Percentiles rank a stretch among this genome's conserved stretches.
Evolutionary conservation across 192 early-diverging fungal genomes (phyloP).

Genomic region (Phlyctochytrium planicorne): DNA sequence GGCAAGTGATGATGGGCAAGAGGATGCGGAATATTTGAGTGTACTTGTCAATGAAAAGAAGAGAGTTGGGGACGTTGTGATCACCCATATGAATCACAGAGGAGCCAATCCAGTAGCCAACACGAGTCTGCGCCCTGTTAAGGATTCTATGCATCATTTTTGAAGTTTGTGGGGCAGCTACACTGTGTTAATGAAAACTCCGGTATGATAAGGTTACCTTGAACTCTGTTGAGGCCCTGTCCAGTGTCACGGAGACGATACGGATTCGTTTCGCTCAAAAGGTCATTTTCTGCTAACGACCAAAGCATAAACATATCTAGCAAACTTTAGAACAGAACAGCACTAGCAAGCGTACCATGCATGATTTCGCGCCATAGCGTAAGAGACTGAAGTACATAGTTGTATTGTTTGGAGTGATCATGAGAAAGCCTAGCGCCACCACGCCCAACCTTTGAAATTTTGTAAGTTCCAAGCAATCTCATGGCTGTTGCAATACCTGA

Average conservation of each 20-base stretch:
- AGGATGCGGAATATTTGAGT: slow-evolving; percentile 97
- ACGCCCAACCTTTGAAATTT: slow-evolving; percentile 53
- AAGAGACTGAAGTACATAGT: slow-evolving; percentile 91
- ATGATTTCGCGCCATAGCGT: slow-evolving; percentile 94
- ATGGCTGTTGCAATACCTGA: slow-evolving; percentile 34
- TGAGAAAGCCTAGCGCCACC: slow-evolving; percentile 89
- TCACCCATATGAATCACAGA: slow-evolving; percentile 97
- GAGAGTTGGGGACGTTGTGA: slow-evolving; percentile 92
- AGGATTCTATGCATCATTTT: slow-evolving; percentile 87
- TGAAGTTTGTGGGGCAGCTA: slow-evolving; percentile 75
- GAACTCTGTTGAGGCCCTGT: slow-evolving; percentile 95
- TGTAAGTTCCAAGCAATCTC: neutral
- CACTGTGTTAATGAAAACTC: neutral
- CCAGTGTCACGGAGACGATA: slow-evolving; percentile 96
- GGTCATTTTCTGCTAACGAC: slow-evolving; percentile 84
- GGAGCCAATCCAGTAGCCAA: slow-evolving; percentile 90
- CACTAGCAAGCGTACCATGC: slow-evolving; percentile 45
- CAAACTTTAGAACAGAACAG: neutral
- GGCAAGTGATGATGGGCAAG: slow-evolving; percentile 75
- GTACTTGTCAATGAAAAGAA: slow-evolving; percentile 94
- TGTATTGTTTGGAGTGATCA: slow-evolving; percentile 89
- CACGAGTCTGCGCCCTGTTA: slow-evolving; percentile 78
- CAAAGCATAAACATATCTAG: slow-evolving; percentile 95
- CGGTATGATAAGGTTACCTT: slow-evolving; percentile 37
- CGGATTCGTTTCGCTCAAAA: slow-evolving; percentile 69